Evolutionary conservation across 108 stramenopile species (phyloP), one percentile per base, ranked within the genome.

Genomic region (Nannochloropsis gaditana): DNA sequence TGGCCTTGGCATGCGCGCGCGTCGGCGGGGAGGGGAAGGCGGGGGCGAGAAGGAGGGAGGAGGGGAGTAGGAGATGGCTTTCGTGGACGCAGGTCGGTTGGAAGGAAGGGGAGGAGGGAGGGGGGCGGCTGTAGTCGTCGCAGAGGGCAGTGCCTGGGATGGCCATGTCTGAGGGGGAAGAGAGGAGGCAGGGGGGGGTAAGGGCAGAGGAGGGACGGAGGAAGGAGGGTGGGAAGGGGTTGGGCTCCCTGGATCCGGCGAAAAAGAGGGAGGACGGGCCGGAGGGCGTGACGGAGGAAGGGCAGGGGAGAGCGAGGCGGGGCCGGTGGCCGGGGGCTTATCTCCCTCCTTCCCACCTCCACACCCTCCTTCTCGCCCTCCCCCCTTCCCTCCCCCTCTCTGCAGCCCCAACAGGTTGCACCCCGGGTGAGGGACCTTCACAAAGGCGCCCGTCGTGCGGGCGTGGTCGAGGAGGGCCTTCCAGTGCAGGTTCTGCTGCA

Each of bases 401-500:
- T 9, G 44, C 42, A 87, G 50, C 31, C 9, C 21, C 3, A 87
- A 79, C 5, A 87, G 45, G 84, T 84, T 80, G 43, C 84, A 84
- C 43, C 17, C 43, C 9, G 85, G 88, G 79, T 85, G 47, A 21
- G 41, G 43, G 31, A 89, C 83, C 21, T 85, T 82, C 5, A 85
- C 83, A 11, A 85, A 82, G 9, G 84, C 85, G 17, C 82, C 85
- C 45, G n/a, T 15, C 21, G 45, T 17, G 45, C 82, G 82, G 21
- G 89, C 88, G 9, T 85, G 82, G 41, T 86, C 88, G 41, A 87
- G 45, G 21, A 90, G 82, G 45, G 83, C 89, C 82, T 41, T 43
- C 89, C 89, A 90, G 82, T 88, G 86, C 15, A 50, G 83, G 84
- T 90, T 89, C 0, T 84, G 44, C 43, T 43, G 44, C 19, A 90